These are phyloP conservation scores for Auricularia heimuer DNA, from an alignment of 768 basidiomycete species.

Conservation along the genomic window DNA sequence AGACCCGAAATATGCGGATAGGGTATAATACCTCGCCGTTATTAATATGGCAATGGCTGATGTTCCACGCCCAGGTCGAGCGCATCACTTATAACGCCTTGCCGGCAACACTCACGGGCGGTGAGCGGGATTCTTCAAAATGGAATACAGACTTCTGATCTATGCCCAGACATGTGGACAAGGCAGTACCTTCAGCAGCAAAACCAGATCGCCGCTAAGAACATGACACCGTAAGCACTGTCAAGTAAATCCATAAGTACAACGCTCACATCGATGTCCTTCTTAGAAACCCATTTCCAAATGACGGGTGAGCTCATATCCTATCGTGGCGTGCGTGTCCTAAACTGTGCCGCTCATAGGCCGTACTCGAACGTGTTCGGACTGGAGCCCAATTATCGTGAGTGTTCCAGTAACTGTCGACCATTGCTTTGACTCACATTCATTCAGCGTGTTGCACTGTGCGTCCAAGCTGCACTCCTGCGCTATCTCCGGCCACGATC, in stretches of 20 bases:
- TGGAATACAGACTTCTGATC: neutral
- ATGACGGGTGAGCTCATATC: constrained; percentile 31
- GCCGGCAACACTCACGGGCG: constrained; percentile 37
- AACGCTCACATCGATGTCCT: neutral
- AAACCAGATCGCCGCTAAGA: constrained; percentile 46
- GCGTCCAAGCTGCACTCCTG: neutral
- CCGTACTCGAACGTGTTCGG: constrained; percentile 43
- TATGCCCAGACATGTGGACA: constrained; percentile 42
- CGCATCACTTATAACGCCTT: constrained; percentile 43
- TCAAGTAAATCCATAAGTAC: neutral
- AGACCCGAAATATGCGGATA: constrained; percentile 40
- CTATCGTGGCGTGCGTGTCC: neutral
- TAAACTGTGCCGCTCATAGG: constrained; percentile 13
- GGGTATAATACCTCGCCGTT: constrained; percentile 21
- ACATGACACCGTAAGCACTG: constrained; percentile 37
- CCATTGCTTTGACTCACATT: constrained; percentile 12
- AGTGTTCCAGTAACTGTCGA: neutral
- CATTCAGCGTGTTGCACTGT: constrained; percentile 2
- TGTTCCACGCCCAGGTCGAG: constrained; percentile 24
- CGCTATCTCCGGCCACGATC: neutral
- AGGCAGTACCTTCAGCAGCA: constrained; percentile 50
- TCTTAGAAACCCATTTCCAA: constrained; percentile 41
- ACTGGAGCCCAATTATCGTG: constrained; percentile 14
- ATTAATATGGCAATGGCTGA: neutral
- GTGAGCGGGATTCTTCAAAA: constrained; percentile 14